Evolutionary conservation across 208 protist genomes (phyloP).

Genomic region (Balamuthia mandrillaris): DNA sequence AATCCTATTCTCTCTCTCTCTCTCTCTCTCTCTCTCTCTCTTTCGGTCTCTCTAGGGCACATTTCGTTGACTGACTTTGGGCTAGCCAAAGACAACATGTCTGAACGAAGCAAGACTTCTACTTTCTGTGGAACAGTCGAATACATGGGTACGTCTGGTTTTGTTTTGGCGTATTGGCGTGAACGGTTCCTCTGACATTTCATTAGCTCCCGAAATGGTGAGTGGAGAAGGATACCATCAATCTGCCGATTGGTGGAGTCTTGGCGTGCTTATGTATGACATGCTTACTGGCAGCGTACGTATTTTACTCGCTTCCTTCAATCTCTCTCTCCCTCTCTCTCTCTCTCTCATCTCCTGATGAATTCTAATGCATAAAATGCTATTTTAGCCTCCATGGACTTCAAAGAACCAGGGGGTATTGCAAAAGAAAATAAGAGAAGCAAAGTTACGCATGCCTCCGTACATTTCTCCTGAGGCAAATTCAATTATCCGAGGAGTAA

Average conservation of each 20-base stretch:
- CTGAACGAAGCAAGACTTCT: not conserved
- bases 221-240: constrained; percentile 47
- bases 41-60: not conserved
- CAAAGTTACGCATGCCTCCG: constrained; percentile 76
- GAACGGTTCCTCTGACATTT: no score
- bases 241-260: constrained; percentile 57
- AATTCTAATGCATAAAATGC: not conserved
- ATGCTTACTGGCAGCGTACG: constrained; percentile 56
- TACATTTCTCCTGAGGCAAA: constrained; percentile 30
- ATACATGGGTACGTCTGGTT: no score
- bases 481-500: not conserved
- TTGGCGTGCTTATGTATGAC: constrained; percentile 56
- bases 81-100: not conserved
- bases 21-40: not conserved
- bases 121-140: constrained; percentile 45
- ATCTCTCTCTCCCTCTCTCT: not conserved
- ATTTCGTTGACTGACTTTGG: not conserved
- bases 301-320: no score
- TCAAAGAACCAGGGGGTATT: constrained; percentile 75
- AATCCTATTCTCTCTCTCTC: not conserved
- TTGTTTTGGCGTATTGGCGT: no score
- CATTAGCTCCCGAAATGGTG: constrained; percentile 59
- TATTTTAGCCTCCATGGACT: constrained; percentile 81
- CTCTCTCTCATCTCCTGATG: not conserved
- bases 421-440: constrained; percentile 83